phyloP scores from a whole-genome alignment of 345 rosid genomes.

The Zanthoxylum bungeanum region DNA sequence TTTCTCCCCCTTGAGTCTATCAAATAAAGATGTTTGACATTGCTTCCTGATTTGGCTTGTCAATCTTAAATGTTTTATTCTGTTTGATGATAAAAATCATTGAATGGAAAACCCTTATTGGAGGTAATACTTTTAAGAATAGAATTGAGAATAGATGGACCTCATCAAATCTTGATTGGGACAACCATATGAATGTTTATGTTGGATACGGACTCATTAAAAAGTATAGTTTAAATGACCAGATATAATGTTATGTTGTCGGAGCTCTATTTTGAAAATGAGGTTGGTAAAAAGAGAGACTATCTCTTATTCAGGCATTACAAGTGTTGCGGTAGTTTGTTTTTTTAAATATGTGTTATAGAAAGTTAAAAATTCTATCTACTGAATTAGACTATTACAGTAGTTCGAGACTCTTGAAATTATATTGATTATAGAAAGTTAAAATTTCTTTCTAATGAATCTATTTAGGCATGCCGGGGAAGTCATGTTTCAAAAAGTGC shows the following conservation, averaged over 20 bases:
- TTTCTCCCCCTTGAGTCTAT: background rate
- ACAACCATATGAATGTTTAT: background rate
- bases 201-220: background rate
- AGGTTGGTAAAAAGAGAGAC: background rate
- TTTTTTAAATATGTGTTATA: too few species aligned
- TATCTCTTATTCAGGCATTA: background rate
- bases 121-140: background rate
- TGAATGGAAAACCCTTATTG: background rate
- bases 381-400: background rate
- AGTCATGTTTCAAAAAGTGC: slow-evolving; percentile 54
- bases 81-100: background rate
- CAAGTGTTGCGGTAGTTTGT: background rate
- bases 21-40: background rate
- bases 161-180: background rate
- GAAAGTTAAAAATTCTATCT: background rate
- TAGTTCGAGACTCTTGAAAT: background rate
- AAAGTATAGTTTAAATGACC: background rate
- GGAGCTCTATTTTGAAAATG: background rate
- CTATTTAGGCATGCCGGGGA: slow-evolving; percentile 72
- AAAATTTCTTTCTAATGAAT: background rate
- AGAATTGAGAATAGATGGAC: background rate
- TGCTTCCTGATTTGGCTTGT: background rate
- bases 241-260: background rate
- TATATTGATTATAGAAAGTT: background rate
- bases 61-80: background rate